These are phyloP conservation scores for Fragaria vesca DNA, from an alignment of 306 rosid genomes.

Conservation along the genomic window DNA sequence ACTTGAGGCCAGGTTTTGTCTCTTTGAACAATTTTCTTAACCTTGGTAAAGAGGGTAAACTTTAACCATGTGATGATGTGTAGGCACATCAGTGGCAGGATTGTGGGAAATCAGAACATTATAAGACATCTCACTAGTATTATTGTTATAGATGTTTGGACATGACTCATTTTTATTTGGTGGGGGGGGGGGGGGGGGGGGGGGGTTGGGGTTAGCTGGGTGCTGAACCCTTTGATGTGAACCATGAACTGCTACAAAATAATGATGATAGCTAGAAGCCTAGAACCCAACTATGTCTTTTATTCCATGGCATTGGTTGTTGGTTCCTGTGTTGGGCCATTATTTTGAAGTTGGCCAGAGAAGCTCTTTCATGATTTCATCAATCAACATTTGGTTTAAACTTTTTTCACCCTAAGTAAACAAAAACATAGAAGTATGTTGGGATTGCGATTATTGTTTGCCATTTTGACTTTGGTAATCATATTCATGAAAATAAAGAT, in stretches of 20 bases:
- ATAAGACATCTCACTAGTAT: not conserved
- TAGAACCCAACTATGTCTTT: not conserved
- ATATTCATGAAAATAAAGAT: not conserved
- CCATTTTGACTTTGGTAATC: slow-evolving; percentile 10
- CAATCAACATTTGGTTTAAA: not conserved
- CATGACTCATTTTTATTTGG: not conserved
- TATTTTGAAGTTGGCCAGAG: not conserved
- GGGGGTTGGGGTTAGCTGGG: not conserved
- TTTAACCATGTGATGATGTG: not conserved
- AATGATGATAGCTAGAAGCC: not conserved
- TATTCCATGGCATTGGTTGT: not conserved
- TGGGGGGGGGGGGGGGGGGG: not conserved
- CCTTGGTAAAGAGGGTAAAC: not conserved
- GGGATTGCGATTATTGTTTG: not conserved
- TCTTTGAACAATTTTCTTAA: not conserved
- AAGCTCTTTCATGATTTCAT: not conserved
- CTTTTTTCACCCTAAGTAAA: not conserved
- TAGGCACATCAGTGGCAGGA: not conserved
- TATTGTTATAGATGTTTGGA: not conserved
- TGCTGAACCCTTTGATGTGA: not conserved
- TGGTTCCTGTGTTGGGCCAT: not conserved
- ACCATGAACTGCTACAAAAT: not conserved
- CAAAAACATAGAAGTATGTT: not conserved
- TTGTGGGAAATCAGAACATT: not conserved
- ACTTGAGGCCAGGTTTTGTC: not conserved